Base-by-base conservation (phyloP, 441 rosid species). In the Erodium chrysanthum region DNA sequence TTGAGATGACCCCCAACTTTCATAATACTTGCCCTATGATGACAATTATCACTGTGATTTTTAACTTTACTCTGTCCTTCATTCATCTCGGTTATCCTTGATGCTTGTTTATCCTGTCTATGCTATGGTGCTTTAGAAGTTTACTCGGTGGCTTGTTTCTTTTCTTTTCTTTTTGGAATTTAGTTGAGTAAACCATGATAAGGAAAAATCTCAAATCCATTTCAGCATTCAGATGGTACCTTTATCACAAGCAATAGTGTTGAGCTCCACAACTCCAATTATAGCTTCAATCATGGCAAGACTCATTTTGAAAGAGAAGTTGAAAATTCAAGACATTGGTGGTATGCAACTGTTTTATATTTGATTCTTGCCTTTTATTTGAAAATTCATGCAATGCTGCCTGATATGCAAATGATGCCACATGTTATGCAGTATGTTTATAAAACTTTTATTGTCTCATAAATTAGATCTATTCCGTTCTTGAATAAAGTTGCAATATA, bases 201-300 rank as follows among this genome's bases (percentile, higher is more conserved):
- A 18, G 20, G 61, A 54, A 17, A 7, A 0, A 37, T 54, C 14
- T 54, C 11, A 54, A 54, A 25, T 78, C 73, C 42, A 76, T 77
- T 79, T 82, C 88, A 92, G 96, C 87, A 85, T 92, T 80, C 90
- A 84, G 74, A 84, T 85, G 75, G 74, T 90, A 77, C 90, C 92
- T 66, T 73, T 85, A 72, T 85, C 96, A 60, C 92, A 83, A 82
- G 89, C 92, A 69, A 74, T 82, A 73, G 77, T 84, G 42, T 71
- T 92, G 68, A 85, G 84, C 86, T 92, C 88, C 75, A 79, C 87
- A 64, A 84, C 86, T 76, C 96, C 98, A 77, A 76, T 88, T 72
- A 70, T 82, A 79, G 95, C 95, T 68, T 88, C 98, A 74, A 71
- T 86, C 73, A 77, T 81, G 44, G 96, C 96, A 37, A 83, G 85